phyloP scores from a whole-genome alignment of 2,329 filamentous ascomycete species.

The Thielaviopsis ethacetica region DNA sequence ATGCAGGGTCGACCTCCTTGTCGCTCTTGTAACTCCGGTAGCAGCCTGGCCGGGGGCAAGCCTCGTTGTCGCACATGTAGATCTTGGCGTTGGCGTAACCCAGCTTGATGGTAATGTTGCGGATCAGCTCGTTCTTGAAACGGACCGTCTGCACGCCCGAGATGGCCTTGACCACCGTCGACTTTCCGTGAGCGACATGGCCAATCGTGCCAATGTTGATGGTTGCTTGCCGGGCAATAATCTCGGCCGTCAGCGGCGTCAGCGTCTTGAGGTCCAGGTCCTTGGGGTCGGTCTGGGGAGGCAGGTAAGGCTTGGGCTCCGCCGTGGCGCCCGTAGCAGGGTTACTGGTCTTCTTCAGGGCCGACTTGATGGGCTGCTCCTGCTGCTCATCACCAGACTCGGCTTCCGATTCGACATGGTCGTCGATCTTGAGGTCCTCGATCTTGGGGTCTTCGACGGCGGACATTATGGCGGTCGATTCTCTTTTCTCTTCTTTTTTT shows the following conservation, averaged over 20 bases:
- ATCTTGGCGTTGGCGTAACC: constrained; percentile 99
- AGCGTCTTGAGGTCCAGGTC: constrained; percentile 69
- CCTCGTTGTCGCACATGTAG: constrained; percentile 89
- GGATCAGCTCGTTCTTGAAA: constrained; percentile 98
- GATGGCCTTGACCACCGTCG: constrained; percentile 96
- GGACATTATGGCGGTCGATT: constrained; percentile 28
- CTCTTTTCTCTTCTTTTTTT: not conserved
- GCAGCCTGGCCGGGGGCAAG: constrained; percentile 86
- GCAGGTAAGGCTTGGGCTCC: constrained; percentile 38
- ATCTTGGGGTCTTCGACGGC: constrained; percentile 43
- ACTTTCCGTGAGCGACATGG: constrained; percentile 97
- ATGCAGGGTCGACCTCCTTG: constrained; percentile 94
- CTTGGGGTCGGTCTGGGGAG: constrained; percentile 84
- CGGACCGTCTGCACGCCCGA: constrained; percentile 97
- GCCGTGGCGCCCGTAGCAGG: constrained; percentile 27
- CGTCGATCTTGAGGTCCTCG: constrained; percentile 61
- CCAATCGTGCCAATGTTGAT: constrained; percentile 99
- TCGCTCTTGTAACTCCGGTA: constrained; percentile 97
- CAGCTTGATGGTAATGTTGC: constrained; percentile 99
- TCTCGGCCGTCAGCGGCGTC: constrained; percentile 80
- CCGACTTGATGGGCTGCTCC: constrained; percentile 61
- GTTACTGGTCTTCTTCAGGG: constrained; percentile 54
- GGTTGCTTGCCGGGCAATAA: constrained; percentile 93
- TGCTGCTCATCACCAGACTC: constrained; percentile 40
- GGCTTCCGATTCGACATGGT: constrained; percentile 45